Base-by-base conservation (phyloP, 1,284 basidiomycete genomes). In the Boletus hoseneyae region DNA sequence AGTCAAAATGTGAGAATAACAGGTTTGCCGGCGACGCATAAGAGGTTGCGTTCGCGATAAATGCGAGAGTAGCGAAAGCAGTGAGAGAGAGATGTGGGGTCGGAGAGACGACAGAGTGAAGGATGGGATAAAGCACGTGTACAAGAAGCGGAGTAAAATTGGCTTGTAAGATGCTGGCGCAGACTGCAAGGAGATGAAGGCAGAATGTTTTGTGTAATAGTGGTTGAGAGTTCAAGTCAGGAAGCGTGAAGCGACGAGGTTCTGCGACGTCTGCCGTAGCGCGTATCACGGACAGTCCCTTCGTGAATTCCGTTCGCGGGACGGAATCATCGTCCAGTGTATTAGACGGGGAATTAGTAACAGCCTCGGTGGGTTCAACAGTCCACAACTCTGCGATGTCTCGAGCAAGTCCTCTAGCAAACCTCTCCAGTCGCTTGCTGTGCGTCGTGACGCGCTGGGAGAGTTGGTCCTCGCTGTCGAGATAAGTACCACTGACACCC, bases 1-100 rank as follows among this genome's bases (percentile, higher is more conserved):
- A 97, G 70, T 97, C 94, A 57, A 95, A 94, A 66, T 97, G 95
- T 23, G 93, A 87, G 27, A 97, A 77, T 5, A 97, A 74, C 29
- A 97, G 75, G 62, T 93, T 93, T 30, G 84, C 81, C 0, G 90
- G 80, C 2, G 87, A 87, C 7, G 92, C 90, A 59, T 93, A 94
- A 2, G 88, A 91, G 2, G 84, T 81, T 49, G 81, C 74, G 19
- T 77, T 71, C 3, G 91, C 77, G 38, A 95, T 78, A 53, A 78
- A 83, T 53, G 78, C 68, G 35, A 97, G 74, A 2, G 91, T 74
- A 5, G 83, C 79, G 5, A 86, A 72, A 1, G 85, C 92, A 19
- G 85, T 88, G 1, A 79, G 72, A 8, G 85, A 84, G 7, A 95
- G 73, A 57, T 86, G 75, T 1, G 79, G 68, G 16, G 77, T 69